phyloP scores from a whole-genome alignment of 805 yeast species.

The Wickerhamomyces bisporus region DNA sequence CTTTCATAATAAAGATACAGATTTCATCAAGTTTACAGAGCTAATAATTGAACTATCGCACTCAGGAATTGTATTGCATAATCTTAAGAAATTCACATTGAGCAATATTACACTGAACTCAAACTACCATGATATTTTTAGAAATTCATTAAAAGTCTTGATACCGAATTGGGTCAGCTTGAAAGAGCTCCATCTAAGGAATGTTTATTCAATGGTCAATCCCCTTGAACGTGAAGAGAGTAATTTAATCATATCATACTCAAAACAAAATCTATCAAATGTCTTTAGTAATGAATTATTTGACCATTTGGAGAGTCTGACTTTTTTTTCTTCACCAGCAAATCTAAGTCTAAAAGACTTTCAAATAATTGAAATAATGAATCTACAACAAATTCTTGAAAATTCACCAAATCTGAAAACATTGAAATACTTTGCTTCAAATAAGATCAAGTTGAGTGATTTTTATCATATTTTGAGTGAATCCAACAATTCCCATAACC shows the following conservation, averaged over 20 bases:
- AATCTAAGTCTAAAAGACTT: neutral
- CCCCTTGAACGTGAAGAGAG: neutral
- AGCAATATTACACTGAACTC: neutral
- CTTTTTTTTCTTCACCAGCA: neutral
- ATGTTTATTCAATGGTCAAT: neutral
- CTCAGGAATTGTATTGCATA: neutral
- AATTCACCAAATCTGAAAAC: neutral
- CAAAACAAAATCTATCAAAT: neutral
- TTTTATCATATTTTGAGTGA: neutral
- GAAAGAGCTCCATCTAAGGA: neutral
- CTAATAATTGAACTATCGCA: neutral
- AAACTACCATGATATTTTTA: neutral
- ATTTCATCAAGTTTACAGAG: neutral
- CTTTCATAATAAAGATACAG: neutral
- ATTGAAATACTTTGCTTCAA: neutral
- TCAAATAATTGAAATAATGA: neutral
- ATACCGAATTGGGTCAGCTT: neutral
- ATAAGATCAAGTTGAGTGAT: neutral
- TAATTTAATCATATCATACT: neutral
- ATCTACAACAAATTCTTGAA: neutral
- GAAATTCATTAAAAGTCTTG: neutral
- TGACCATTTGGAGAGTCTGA: neutral
- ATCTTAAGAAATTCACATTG: conserved; percentile 1
- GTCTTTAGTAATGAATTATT: neutral
- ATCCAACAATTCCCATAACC: neutral